Evolutionary conservation across 495 filamentous ascomycete species (phyloP).

Genomic region (Polyplosphaeria fusca): DNA sequence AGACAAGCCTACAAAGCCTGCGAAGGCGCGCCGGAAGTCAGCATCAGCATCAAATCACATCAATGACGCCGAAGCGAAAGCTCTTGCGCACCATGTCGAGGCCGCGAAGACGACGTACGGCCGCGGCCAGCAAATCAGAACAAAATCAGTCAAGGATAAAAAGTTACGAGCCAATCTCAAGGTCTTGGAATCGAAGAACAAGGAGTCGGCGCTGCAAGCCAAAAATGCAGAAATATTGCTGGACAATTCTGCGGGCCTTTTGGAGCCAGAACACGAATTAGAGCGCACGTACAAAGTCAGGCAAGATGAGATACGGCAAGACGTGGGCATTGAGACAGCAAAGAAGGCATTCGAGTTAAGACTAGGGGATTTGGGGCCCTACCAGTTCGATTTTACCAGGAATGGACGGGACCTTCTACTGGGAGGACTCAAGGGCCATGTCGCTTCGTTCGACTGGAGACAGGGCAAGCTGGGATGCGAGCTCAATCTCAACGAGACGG

Average conservation of each 20-base stretch:
- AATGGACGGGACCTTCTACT: conserved; percentile 83
- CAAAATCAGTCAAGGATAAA: conserved; percentile 68
- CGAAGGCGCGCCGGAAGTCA: conserved; percentile 15
- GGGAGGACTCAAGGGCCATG: conserved; percentile 87
- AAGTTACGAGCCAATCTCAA: conserved; percentile 80
- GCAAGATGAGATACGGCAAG: conserved; percentile 77
- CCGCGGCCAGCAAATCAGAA: conserved; percentile 65
- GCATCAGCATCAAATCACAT: conserved; percentile 17
- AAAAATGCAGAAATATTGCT: conserved; percentile 94
- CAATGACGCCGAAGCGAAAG: conserved; percentile 35
- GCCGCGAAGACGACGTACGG: conserved; percentile 80
- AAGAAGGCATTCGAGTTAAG: conserved; percentile 91
- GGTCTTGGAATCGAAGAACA: conserved; percentile 73
- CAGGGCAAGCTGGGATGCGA: conserved; percentile 87
- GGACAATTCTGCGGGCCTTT: conserved; percentile 79
- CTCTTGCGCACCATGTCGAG: conserved; percentile 28
- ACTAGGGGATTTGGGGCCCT: conserved; percentile 78
- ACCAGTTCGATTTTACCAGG: conserved; percentile 78
- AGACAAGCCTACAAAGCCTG: conserved; percentile 1
- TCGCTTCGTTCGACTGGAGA: conserved; percentile 96
- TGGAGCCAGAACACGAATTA: conserved; percentile 84
- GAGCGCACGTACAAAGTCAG: conserved; percentile 88
- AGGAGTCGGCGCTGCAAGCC: conserved; percentile 72
- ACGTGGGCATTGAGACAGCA: conserved; percentile 74
- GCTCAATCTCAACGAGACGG: conserved; percentile 82